Conservation (phyloP, 1,284 basidiomycete species). For the Papiliotrema flavescens region DNA sequence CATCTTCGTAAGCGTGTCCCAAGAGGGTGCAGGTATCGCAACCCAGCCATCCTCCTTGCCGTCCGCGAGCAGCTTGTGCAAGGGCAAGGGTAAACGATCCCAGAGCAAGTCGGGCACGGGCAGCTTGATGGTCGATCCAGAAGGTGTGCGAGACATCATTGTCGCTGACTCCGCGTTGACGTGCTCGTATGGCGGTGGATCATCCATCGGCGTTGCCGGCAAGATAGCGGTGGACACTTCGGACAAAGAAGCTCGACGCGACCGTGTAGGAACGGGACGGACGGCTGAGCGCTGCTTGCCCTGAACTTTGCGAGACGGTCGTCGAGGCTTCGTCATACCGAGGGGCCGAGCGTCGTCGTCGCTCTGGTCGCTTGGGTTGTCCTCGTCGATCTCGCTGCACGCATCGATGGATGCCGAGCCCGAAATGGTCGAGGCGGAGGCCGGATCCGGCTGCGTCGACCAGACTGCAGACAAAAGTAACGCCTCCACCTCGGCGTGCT, state of each 20-base stretch:
- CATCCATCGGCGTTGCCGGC: conserved; percentile 20
- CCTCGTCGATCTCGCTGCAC: conserved; percentile 41
- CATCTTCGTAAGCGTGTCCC: conserved; percentile 41
- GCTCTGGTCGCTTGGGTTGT: conserved; percentile 44
- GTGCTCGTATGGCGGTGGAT: conserved; percentile 36
- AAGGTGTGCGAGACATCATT: conserved; percentile 40
- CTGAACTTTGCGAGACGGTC: conserved; percentile 11
- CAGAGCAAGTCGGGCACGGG: conserved; percentile 30
- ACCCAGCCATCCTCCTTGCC: conserved; percentile 27
- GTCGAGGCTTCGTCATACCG: conserved; percentile 9
- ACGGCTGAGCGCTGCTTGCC: conserved; percentile 15
- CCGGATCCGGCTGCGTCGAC: conserved; percentile 21
- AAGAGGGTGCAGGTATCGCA: conserved; percentile 40
- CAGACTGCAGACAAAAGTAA: conserved; percentile 47
- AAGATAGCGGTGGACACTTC: conserved; percentile 3
- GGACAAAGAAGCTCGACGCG: neutral
- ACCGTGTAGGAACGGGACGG: neutral
- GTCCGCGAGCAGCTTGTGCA: neutral
- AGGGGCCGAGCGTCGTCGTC: conserved; percentile 24
- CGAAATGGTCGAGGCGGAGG: conserved; percentile 4
- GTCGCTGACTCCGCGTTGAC: neutral
- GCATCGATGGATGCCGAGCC: conserved; percentile 16
- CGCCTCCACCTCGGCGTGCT: conserved; percentile 51
- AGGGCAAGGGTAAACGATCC: conserved; percentile 24
- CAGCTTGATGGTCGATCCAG: conserved; percentile 33